Evolutionary conservation across 768 basidiomycete genomes (phyloP).

Genomic region (Amanita fuliginea): DNA sequence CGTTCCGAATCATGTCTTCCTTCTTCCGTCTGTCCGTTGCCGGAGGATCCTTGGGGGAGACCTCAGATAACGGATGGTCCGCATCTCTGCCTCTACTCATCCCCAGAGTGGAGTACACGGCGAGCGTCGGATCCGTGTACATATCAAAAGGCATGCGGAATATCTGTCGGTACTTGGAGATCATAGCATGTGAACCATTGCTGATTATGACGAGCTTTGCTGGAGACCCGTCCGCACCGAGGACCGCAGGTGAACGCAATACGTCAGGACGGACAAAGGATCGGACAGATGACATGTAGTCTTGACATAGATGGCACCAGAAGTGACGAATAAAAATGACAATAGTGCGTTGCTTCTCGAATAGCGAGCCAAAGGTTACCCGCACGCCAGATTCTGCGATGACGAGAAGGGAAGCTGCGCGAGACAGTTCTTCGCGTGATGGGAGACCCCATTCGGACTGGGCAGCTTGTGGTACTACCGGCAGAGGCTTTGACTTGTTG

Average conservation of each 20-base stretch:
- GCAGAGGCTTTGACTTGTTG: slow-evolving; percentile 3
- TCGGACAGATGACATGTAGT: slow-evolving; percentile 68
- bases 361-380: slow-evolving; percentile 60
- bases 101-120: slow-evolving; percentile 63
- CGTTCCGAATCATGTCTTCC: slow-evolving; percentile 7
- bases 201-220: slow-evolving; percentile 54
- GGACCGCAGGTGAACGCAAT: slow-evolving; percentile 16
- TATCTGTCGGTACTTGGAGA: slow-evolving; percentile 68
- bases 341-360: slow-evolving; percentile 42
- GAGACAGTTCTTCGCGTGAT: slow-evolving; percentile 40
- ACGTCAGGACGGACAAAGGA: slow-evolving; percentile 30
- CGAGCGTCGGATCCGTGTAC: slow-evolving; percentile 69
- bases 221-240: slow-evolving; percentile 8
- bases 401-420: slow-evolving; percentile 53
- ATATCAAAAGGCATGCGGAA: slow-evolving; percentile 63
- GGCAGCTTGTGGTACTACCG: not conserved
- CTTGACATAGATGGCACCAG: slow-evolving; percentile 81
- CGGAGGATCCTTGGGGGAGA: not conserved
- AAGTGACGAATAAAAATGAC: slow-evolving; percentile 86
- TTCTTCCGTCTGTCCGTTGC: not conserved
- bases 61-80: not conserved
- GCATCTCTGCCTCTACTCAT: slow-evolving; percentile 35
- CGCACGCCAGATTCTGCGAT: slow-evolving; percentile 57
- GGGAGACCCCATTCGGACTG: slow-evolving; percentile 36
- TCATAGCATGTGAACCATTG: slow-evolving; percentile 68